Base-by-base conservation (phyloP, 352 stramenopile species). In the Hyaloperonospora arabidopsidis region DNA sequence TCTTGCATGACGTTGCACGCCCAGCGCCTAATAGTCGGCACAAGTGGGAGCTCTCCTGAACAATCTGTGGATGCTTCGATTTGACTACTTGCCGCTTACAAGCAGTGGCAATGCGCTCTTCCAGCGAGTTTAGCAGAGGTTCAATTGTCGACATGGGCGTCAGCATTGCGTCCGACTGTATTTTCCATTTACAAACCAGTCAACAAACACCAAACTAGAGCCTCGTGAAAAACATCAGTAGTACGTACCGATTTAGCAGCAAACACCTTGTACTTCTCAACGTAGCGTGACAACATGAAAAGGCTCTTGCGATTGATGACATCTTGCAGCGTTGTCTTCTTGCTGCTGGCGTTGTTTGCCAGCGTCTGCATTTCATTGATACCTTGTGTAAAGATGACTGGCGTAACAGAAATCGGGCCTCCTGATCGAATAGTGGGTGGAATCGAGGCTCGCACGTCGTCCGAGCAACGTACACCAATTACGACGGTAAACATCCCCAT, bases 1-100 rank as follows among this genome's bases (percentile, higher is more conserved):
- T 95, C 65, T 98, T 98, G 73, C 95, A 98, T 49, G 95, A 97
- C 2, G 95, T 95, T 28, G 95, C 76, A 29, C 87, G 84, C 1
- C 87, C 91, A 43, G 84, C 93, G 17, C 87, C 85, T 6, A 98
- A 63, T 49, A 87, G 72, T 43, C 95, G 84, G 19, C 75, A 87
- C 40, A 89, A 56, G 3, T 65, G 66, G 1, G 72, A 84, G 21
- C 74, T 74, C 39, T 84, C 60, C 61, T 89, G 79, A 48, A 89
- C 78, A 46, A 89, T 89, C 63, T 89, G 77, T 10, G 79, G 76
- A 45, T 89, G 75, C 43, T 87, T 89, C 1, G 76, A 79, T 54
- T 83, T 84, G 47, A 89, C 74, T 39, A 85, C 61, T 32, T 87
- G 76, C 21, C 65, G 57, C 54, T 86, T 86, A 44, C 70, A 81